A percentile compares a stretch with the other conserved stretches of the same genome.
Evolutionary conservation across 1,284 basidiomycete species (phyloP).

Genomic region (Mrakiaceae sp.): DNA sequence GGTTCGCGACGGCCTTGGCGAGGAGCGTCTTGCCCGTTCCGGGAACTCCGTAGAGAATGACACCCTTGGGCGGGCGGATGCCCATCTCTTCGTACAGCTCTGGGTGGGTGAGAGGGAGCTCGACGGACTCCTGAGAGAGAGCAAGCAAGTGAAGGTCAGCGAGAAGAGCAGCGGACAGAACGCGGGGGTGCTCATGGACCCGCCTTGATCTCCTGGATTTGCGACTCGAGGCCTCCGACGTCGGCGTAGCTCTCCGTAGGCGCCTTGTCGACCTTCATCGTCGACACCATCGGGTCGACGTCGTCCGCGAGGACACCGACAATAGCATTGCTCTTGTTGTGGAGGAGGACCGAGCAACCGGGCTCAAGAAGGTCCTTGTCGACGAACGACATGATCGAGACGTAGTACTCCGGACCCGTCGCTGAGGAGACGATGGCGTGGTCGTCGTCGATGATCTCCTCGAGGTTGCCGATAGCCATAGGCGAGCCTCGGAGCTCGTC

Average conservation of each 20-base stretch:
- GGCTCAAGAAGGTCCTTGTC: constrained; percentile 98
- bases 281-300: constrained; percentile 92
- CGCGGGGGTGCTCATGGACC: constrained; percentile 17
- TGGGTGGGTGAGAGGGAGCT: constrained; percentile 93
- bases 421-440: constrained; percentile 95
- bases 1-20: constrained; percentile 97
- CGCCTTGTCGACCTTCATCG: constrained; percentile 98
- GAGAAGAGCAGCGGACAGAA: not conserved
- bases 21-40: constrained; percentile 98
- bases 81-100: constrained; percentile 99
- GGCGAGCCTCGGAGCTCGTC: constrained; percentile 92
- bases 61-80: constrained; percentile 96
- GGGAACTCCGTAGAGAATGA: constrained; percentile 96
- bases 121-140: constrained; percentile 76
- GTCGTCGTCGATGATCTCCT: constrained; percentile 99
- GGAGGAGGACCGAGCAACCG: constrained; percentile 86
- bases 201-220: constrained; percentile 98
- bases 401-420: constrained; percentile 94
- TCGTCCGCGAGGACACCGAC: constrained; percentile 96
- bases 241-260: constrained; percentile 98
- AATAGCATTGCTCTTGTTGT: constrained; percentile 92
- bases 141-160: not conserved
- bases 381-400: constrained; percentile 96
- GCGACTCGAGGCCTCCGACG: constrained; percentile 89
- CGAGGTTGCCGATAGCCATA: constrained; percentile 93